Evolutionary conservation across 2,329 filamentous ascomycete genomes (phyloP).

Genomic region (Fusarium veterinarium): DNA sequence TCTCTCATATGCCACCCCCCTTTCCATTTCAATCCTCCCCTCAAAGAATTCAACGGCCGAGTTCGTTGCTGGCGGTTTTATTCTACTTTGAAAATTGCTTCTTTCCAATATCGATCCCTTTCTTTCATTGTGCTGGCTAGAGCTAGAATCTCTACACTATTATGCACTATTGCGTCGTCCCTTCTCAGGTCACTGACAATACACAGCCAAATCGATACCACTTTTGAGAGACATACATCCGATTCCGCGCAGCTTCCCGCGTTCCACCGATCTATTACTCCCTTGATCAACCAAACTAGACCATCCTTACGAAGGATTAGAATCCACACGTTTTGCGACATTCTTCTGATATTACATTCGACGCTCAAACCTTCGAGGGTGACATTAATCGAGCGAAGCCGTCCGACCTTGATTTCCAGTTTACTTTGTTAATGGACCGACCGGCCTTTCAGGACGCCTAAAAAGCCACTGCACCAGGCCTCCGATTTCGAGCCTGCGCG

Average conservation of each 20-base stretch:
- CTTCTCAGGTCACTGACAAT: conserved; percentile 35
- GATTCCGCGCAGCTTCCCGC: conserved; percentile 32
- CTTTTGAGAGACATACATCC: conserved; percentile 26
- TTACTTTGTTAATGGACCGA: conserved; percentile 47
- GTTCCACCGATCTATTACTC: conserved; percentile 36
- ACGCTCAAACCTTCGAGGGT: conserved; percentile 8
- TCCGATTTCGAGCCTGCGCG: conserved; percentile 30
- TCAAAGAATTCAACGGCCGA: conserved; percentile 34
- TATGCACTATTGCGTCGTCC: conserved; percentile 23
- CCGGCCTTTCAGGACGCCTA: conserved; percentile 35
- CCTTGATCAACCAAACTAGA: conserved; percentile 34
- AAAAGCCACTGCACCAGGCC: conserved; percentile 39
- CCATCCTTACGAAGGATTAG: conserved; percentile 23
- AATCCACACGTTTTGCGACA: conserved; percentile 21
- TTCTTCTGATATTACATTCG: conserved; percentile 2
- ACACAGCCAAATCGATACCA: conserved; percentile 35
- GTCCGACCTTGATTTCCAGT: conserved; percentile 12
- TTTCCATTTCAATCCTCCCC: conserved; percentile 35
- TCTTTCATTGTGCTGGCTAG: conserved; percentile 22
- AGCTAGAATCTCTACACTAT: conserved; percentile 18
- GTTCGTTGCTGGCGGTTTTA: conserved; percentile 38
- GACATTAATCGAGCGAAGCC: conserved; percentile 31
- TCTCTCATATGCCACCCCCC: conserved; percentile 36
- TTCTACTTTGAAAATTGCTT: conserved; percentile 13
- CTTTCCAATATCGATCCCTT: conserved; percentile 17